Percentiles rank a stretch among this genome's conserved stretches.
Conservation (phyloP, 306 rosid species). For the Myrica gale region DNA sequence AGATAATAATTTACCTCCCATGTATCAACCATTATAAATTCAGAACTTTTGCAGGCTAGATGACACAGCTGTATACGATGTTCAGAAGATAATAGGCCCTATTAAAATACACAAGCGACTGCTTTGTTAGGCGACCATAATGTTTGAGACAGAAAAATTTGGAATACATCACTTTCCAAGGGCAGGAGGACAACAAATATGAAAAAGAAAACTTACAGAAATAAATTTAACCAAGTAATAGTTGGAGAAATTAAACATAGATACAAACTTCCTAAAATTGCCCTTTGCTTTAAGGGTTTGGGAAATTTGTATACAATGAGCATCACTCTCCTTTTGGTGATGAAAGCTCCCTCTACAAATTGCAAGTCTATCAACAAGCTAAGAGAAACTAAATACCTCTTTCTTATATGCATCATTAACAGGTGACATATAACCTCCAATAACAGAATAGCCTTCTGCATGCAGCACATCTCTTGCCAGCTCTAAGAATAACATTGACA, state of each 20-base stretch:
- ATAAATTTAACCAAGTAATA: conserved; percentile 4
- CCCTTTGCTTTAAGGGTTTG: conserved; percentile 3
- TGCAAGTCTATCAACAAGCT: conserved; percentile 1
- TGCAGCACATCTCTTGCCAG: conserved; percentile 77
- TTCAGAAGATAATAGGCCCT: conserved; percentile 75
- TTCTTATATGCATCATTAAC: conserved; percentile 94
- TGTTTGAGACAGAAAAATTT: conserved; percentile 12
- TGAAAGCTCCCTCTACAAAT: conserved; percentile 3
- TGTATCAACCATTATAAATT: conserved; percentile 85
- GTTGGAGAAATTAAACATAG: background rate
- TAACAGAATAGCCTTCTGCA: conserved; percentile 64
- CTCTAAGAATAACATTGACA: conserved; percentile 43
- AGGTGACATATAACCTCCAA: conserved; percentile 92
- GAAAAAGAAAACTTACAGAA: conserved; percentile 4
- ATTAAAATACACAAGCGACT: conserved; percentile 22
- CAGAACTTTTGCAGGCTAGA: conserved; percentile 73
- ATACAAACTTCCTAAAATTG: background rate
- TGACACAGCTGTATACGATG: conserved; percentile 64
- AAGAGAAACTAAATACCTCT: conserved; percentile 45
- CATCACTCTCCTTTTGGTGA: background rate
- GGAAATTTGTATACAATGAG: background rate
- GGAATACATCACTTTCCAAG: background rate
- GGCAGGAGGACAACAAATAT: background rate
- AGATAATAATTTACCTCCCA: conserved; percentile 70
- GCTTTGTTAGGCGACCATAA: conserved; percentile 18